phyloP scores from a whole-genome alignment of 176 grass and related monocot species.

The Pontederia crassipes region DNA sequence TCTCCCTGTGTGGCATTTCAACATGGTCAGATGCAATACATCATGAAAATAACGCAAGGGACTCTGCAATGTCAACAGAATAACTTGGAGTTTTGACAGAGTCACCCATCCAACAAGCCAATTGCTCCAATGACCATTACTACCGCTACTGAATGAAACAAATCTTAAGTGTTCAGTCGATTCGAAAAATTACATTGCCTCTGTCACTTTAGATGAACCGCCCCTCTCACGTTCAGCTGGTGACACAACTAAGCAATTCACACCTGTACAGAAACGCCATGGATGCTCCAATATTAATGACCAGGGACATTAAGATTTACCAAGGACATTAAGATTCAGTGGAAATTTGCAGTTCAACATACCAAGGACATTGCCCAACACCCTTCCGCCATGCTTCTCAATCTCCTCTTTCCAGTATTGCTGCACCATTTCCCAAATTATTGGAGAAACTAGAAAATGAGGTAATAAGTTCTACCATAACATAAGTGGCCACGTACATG shows the following conservation, averaged over 20 bases:
- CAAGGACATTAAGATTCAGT: slow-evolving; percentile 8
- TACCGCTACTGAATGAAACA: neutral
- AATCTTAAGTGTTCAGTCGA: neutral
- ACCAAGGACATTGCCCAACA: slow-evolving; percentile 54
- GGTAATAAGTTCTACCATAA: neutral
- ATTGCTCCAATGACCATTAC: neutral
- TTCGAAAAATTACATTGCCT: slow-evolving; percentile 51
- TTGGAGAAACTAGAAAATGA: neutral
- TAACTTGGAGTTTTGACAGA: neutral
- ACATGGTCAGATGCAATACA: too few relatives aligned
- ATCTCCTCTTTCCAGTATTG: slow-evolving; percentile 57
- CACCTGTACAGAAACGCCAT: slow-evolving; percentile 26
- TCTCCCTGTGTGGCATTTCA: slow-evolving; percentile 34
- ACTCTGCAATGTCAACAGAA: neutral
- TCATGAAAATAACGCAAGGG: too few relatives aligned
- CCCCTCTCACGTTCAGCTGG: slow-evolving; percentile 46
- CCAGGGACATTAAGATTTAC: slow-evolving; percentile 6
- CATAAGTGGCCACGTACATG: slow-evolving; percentile 34
- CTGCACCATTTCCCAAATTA: slow-evolving; percentile 1
- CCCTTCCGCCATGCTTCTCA: slow-evolving; percentile 62
- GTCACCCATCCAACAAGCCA: too few relatives aligned
- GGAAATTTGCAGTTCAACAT: slow-evolving; percentile 1
- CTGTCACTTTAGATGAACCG: slow-evolving; percentile 53
- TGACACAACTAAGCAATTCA: slow-evolving; percentile 58
- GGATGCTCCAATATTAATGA: neutral